phyloP scores from a whole-genome alignment of 306 rosid species.

The Senna siamea region DNA sequence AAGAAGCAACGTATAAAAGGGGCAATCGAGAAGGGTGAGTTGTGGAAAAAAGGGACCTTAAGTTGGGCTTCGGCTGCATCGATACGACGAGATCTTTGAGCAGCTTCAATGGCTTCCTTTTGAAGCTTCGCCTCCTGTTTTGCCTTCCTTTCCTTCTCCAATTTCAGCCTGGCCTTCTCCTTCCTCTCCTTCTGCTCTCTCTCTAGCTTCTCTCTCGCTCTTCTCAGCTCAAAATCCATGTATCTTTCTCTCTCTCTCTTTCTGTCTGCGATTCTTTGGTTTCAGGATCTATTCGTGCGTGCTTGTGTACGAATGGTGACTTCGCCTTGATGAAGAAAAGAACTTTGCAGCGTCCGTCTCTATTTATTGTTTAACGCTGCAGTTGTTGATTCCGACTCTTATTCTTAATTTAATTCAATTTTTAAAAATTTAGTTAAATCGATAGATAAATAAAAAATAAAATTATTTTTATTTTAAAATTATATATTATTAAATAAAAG shows the following conservation, averaged over 20 bases:
- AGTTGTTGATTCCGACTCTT: not conserved
- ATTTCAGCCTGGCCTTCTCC: constrained; percentile 50
- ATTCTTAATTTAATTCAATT: no score
- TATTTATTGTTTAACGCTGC: not conserved
- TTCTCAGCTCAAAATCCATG: constrained; percentile 91
- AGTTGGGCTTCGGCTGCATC: constrained; percentile 85
- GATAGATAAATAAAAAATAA: no score
- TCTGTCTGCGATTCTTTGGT: not conserved
- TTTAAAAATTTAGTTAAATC: no score
- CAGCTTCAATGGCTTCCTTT: constrained; percentile 86
- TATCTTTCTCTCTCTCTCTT: constrained; percentile 29
- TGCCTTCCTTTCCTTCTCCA: constrained; percentile 73
- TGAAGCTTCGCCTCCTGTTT: constrained; percentile 68
- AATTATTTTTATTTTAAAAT: no score
- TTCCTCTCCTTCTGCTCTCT: constrained; percentile 83
- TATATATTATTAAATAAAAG: no score
- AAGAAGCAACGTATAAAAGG: not conserved
- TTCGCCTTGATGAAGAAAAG: constrained; percentile 39
- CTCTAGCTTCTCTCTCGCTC: constrained; percentile 91
- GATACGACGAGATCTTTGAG: constrained; percentile 77
- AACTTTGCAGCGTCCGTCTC: not conserved
- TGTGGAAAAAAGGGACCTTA: constrained; percentile 58
- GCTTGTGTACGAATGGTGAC: constrained; percentile 1
- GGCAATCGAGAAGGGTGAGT: not conserved
- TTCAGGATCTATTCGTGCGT: not conserved